A percentile compares a stretch with the other conserved stretches of the same genome.
These are phyloP conservation scores for Leucocoprinus birnbaumii DNA, from an alignment of 768 basidiomycete species.

Conservation along the genomic window DNA sequence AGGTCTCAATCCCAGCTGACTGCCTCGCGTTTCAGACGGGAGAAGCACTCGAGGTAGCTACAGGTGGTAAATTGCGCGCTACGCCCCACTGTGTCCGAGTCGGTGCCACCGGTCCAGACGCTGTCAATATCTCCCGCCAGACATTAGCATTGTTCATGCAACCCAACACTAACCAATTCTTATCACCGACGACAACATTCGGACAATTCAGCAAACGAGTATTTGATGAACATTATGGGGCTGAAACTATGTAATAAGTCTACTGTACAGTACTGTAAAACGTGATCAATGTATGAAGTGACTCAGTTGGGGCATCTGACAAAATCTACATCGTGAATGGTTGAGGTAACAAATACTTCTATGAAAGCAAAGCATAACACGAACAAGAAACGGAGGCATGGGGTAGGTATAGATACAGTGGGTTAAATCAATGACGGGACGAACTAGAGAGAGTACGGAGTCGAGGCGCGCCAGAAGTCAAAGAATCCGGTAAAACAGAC, in stretches of 20 bases:
- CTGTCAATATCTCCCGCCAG: slow-evolving; percentile 66
- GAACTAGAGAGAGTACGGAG: slow-evolving; percentile 36
- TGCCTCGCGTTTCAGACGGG: slow-evolving; percentile 97
- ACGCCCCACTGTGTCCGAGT: slow-evolving; percentile 95
- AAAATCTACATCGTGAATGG: slow-evolving; percentile 5
- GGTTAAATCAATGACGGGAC: slow-evolving; percentile 9
- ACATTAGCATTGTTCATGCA: slow-evolving; percentile 92
- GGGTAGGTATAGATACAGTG: background rate
- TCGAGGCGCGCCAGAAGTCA: slow-evolving; percentile 39
- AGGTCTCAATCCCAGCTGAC: slow-evolving; percentile 82
- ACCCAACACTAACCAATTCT: slow-evolving; percentile 75
- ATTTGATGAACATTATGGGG: slow-evolving; percentile 54
- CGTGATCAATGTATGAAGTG: background rate
- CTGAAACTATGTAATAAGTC: slow-evolving; percentile 24
- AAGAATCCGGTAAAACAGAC: slow-evolving; percentile 57
- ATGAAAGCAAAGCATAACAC: background rate
- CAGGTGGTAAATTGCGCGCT: slow-evolving; percentile 74
- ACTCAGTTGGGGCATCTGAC: too few species aligned
- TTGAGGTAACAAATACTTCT: background rate
- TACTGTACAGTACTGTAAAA: slow-evolving; percentile 12
- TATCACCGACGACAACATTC: slow-evolving; percentile 74
- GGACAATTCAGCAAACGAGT: slow-evolving; percentile 88
- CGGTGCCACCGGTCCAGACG: slow-evolving; percentile 39
- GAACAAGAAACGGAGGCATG: background rate
- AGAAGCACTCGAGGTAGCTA: slow-evolving; percentile 90